Evolutionary conservation across 176 grass and related monocot species (phyloP), one percentile per base, ranked within the genome.

Genomic region (Areca catechu): DNA sequence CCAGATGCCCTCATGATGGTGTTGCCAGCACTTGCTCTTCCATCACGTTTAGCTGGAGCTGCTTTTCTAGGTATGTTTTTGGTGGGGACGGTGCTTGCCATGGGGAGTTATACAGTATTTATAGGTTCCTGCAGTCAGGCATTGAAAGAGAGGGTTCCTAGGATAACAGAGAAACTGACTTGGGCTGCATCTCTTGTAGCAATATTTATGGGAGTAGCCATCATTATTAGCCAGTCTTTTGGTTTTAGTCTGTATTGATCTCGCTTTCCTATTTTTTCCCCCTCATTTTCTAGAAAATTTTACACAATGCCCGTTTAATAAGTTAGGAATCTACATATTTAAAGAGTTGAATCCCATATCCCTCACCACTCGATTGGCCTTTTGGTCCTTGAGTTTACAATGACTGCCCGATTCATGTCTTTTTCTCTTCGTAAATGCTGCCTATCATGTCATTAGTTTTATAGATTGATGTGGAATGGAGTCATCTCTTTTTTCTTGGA

Each of bases 31-130:
- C 58, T 98, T 50, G 88, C 94, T 21, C 78, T 98, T 25, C 94
- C 94, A 0, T 98, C 94, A 0, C 94, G 94, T 4, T 66, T 98
- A 17, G 94, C 94, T 3, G 88, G 88, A 0, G 93, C 94, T 5
- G 82, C 94, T 0, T 98, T 86, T 53, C 85, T 98, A 12, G 72
- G 62, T 9, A 98, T 98, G 94, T 98, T 98, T 64, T 74, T 98
- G 65, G 62, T 83, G 0, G 88, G 94, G 16, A 98, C 94, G 4
- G 94, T 98, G 16, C 65, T 98, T 72, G 86, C 94, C 0, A 98
- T 98, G 94, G 81, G 84, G 24, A 90, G 84, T 53, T 98, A 93
- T 66, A 98, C 94, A 1, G 88, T 89, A 51, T 98, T 98, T 69
- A 71, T 98, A 53, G 82, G 94, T 64, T 89, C 94, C 5, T 98